Evolutionary conservation across 371 early-diverging fungal species (phyloP).

Genomic region (Cokeromyces recurvatus): DNA sequence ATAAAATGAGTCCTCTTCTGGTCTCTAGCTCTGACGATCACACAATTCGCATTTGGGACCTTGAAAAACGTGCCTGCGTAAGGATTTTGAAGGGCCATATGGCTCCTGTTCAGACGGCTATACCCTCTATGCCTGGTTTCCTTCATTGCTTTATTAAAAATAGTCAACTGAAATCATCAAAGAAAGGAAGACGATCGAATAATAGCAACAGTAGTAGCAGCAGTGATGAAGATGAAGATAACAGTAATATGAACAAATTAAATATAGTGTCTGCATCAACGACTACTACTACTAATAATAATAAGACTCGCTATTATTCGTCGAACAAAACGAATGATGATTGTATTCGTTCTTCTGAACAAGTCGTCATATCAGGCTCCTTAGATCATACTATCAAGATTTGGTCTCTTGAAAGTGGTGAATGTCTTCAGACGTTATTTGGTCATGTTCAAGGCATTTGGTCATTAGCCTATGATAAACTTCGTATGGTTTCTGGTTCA

Average conservation of each 20-base stretch:
- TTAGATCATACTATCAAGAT: constrained; percentile 85
- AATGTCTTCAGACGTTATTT: constrained; percentile 74
- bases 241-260: constrained; percentile 1
- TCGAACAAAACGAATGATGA: too few species aligned
- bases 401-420: constrained; percentile 76
- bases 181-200: not conserved
- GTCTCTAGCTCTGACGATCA: constrained; percentile 74
- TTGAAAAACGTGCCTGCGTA: constrained; percentile 61
- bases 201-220: constrained; percentile 2
- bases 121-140: constrained; percentile 44
- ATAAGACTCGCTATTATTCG: too few species aligned
- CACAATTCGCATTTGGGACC: constrained; percentile 77
- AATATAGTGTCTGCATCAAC: not conserved
- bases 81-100: constrained; percentile 70
- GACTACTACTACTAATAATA: constrained; percentile 44
- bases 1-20: constrained; percentile 45
- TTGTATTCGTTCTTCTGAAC: constrained; percentile 21
- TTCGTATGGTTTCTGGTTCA: constrained; percentile 84
- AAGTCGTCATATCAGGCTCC: constrained; percentile 74
- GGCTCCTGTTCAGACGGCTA: constrained; percentile 69
- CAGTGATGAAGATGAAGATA: constrained; percentile 11
- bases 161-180: not conserved
- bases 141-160: constrained; percentile 26
- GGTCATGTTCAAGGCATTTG: constrained; percentile 89
- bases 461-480: constrained; percentile 76